Evolutionary conservation across 73 alveolate species (phyloP), one percentile per base, ranked within the genome.

Genomic region (Symbiodinium natans): DNA sequence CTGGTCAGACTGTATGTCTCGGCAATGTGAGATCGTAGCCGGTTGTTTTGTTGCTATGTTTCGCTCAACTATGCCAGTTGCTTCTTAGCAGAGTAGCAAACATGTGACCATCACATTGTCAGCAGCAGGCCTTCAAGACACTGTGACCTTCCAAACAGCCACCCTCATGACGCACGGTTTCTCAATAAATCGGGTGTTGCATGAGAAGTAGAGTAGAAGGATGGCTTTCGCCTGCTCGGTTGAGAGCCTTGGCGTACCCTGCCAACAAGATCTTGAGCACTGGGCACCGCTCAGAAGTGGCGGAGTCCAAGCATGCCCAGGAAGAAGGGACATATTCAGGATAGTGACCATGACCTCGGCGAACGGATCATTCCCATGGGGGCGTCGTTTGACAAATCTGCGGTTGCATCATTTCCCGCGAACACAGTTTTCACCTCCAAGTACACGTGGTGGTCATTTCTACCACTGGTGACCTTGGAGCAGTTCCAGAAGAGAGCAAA

Each of bases 391-490:
- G 42, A 23, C 42, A 74, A 74, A 43, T 11, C 25, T 29, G 19
- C 84, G n/a, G 41, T 27, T 5, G 42, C 84, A 10, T 13, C 41
- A 2, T 74, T n/a, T 34, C 84, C 84, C 25, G 42, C 25, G 84
- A 74, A 74, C 83, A 83, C 92, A 97, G 93, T 99, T 59, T 54
- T 90, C 71, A 99, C 99, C 29, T 93, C 99, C 29, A 99, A 94
- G 93, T 99, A 99, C 98, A 93, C 99, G 19, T 84, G 95, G 95
- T 48, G 82, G 63, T 89, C 98, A 33, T 99, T 99, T 98, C 77
- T 99, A 11, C 99, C 99, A 11, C 59, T 87, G 92, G 99, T 99
- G 94, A 89, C 99, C 77, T 89, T 99, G 33, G 99, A 93, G 25
- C 99, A 99, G 95, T 99, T 99, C 36, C 80, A 63, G 59, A 33